A percentile compares a stretch with the other conserved stretches of the same genome.
Evolutionary conservation across 441 rosid genomes (phyloP).

Genomic region (Lepidium campestre): DNA sequence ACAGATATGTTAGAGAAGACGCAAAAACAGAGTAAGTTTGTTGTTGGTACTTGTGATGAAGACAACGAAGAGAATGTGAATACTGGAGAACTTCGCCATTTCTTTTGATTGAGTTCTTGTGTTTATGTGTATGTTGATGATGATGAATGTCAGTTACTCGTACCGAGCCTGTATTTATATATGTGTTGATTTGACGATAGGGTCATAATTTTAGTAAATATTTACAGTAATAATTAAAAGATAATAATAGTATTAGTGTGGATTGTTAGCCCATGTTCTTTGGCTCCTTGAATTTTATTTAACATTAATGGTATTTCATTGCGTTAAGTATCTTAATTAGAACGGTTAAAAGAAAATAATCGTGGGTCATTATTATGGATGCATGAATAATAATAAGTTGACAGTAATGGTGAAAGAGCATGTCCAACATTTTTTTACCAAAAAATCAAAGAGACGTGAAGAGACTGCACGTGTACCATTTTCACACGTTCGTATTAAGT

Average conservation of each 20-base stretch:
- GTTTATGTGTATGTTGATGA: not conserved
- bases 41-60: slow-evolving; percentile 27
- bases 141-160: slow-evolving; percentile 7
- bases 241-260: not conserved
- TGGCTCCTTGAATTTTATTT: not conserved
- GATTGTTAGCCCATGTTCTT: not conserved
- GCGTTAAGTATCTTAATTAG: not conserved
- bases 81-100: slow-evolving; percentile 35
- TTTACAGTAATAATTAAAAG: not conserved
- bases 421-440: not conserved
- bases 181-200: not conserved
- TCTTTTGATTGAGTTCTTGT: not conserved
- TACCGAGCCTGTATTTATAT: slow-evolving; percentile 17
- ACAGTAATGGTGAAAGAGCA: not conserved
- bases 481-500: not conserved
- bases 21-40: not conserved
- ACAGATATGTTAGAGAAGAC: not conserved
- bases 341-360: not conserved
- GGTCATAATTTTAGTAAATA: not conserved
- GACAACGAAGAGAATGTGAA: slow-evolving; percentile 27
- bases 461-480: not conserved
- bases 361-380: not conserved
- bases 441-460: not conserved
- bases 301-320: not conserved
- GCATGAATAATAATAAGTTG: not conserved